These are phyloP conservation scores for Plasmodium relictum DNA, from an alignment of 169 alveolate genomes.

Conservation along the genomic window DNA sequence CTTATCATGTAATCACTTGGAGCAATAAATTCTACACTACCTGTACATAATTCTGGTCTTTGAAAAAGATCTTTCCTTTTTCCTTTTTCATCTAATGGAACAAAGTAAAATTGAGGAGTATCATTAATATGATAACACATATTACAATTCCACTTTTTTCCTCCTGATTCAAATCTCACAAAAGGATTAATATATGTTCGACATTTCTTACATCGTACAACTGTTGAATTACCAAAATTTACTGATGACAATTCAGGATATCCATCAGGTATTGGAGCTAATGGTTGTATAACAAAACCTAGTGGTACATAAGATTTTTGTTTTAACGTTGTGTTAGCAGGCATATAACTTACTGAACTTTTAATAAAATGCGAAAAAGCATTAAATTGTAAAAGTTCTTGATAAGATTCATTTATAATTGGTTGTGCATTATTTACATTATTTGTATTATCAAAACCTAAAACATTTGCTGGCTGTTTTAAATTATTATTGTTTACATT, in stretches of 20 bases:
- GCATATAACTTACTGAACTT: slow-evolving; percentile 77
- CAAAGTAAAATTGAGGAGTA: slow-evolving; percentile 91
- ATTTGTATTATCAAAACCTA: slow-evolving; percentile 51
- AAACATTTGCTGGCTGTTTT: slow-evolving; percentile 21
- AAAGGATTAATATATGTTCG: slow-evolving; percentile 97
- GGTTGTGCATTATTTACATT: slow-evolving; percentile 66
- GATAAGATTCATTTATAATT: slow-evolving; percentile 50
- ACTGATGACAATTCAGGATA: slow-evolving; percentile 91
- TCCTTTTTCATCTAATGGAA: slow-evolving; percentile 87
- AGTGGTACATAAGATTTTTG: slow-evolving; percentile 89
- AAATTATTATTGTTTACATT: slow-evolving; percentile 3
- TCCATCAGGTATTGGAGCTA: slow-evolving; percentile 89
- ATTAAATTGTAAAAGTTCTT: slow-evolving; percentile 76
- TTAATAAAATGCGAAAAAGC: slow-evolving; percentile 77
- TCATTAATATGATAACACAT: slow-evolving; percentile 95
- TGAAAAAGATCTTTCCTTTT: slow-evolving; percentile 90
- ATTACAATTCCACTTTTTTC: slow-evolving; percentile 97
- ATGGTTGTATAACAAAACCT: slow-evolving; percentile 88
- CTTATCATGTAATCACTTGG: slow-evolving; percentile 97
- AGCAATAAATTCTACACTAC: slow-evolving; percentile 96
- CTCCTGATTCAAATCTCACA: slow-evolving; percentile 94
- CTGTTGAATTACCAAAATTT: slow-evolving; percentile 91
- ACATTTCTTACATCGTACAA: slow-evolving; percentile 94
- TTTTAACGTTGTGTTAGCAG: slow-evolving; percentile 84
- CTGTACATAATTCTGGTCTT: slow-evolving; percentile 93